Evolutionary conservation across 2,329 filamentous ascomycete species (phyloP).

Genomic region (Aspergillus thermomutatus): DNA sequence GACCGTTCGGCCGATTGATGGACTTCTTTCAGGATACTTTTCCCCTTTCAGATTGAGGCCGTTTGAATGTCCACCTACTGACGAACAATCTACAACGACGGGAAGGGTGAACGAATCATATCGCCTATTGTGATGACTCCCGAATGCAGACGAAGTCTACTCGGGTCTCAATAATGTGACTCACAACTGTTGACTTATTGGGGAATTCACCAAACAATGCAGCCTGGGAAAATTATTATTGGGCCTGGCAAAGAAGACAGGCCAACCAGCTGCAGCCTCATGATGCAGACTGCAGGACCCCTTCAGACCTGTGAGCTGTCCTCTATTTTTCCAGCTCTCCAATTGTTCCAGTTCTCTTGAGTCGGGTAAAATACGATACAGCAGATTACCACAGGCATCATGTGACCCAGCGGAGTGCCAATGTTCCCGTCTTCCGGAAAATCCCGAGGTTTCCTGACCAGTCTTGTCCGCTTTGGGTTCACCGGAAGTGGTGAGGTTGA

Average conservation of each 20-base stretch:
- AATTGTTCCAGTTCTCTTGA: background rate
- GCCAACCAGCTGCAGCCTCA: background rate
- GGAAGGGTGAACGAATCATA: background rate
- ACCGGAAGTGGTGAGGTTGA: constrained; percentile 19
- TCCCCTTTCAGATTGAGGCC: background rate
- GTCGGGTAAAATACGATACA: background rate
- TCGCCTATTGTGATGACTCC: background rate
- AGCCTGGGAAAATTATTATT: background rate
- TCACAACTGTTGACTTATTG: background rate
- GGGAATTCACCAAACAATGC: background rate
- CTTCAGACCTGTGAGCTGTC: background rate
- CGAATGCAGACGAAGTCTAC: background rate
- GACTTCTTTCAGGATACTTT: background rate
- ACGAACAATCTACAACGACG: background rate
- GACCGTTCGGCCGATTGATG: background rate
- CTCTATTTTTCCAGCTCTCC: background rate
- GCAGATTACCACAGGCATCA: constrained; percentile 14
- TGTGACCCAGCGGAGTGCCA: constrained; percentile 25
- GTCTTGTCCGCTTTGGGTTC: constrained; percentile 32
- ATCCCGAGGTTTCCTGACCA: constrained; percentile 17
- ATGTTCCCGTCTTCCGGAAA: constrained; percentile 19
- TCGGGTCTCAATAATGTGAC: background rate
- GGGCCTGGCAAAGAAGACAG: too few relatives aligned
- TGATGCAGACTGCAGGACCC: background rate
- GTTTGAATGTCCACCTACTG: background rate